These are phyloP conservation scores for Pseudocohnilembus persalinus DNA, from an alignment of 169 alveolate species.

Conservation along the genomic window DNA sequence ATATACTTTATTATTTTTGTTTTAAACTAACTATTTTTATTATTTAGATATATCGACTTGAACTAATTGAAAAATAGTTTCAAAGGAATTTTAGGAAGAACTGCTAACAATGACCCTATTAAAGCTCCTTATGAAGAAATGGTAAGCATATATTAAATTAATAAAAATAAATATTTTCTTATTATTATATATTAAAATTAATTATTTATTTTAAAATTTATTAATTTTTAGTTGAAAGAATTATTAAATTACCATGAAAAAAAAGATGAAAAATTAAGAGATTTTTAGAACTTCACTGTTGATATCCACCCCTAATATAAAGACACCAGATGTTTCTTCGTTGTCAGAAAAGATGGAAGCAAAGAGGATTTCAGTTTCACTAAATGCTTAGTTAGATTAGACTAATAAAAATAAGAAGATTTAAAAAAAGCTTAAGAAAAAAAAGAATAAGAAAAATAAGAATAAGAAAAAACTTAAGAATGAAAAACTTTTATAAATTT, in stretches of 20 bases:
- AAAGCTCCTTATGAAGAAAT: slow-evolving; percentile 73
- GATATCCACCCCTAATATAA: slow-evolving; percentile 73
- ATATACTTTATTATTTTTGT: too few relatives aligned
- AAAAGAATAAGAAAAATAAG: not conserved
- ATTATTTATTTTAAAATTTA: too few relatives aligned
- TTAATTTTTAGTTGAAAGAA: slow-evolving; percentile 44
- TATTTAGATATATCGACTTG: slow-evolving; percentile 45
- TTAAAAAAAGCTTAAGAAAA: too few relatives aligned
- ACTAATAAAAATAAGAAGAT: not conserved
- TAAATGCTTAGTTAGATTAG: slow-evolving; percentile 65
- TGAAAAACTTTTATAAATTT: too few relatives aligned
- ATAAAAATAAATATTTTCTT: not conserved
- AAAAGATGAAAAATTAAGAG: slow-evolving; percentile 60
- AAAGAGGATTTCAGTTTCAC: slow-evolving; percentile 72
- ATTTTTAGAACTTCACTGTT: slow-evolving; percentile 67
- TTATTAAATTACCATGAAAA: slow-evolving; percentile 71
- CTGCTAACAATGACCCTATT: slow-evolving; percentile 68
- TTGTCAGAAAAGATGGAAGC: slow-evolving; percentile 68
- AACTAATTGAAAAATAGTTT: slow-evolving; percentile 64
- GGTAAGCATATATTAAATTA: slow-evolving; percentile 14
- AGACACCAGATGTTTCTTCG: slow-evolving; percentile 81
- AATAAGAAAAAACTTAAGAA: not conserved
- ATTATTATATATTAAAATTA: too few relatives aligned
- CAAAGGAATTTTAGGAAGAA: slow-evolving; percentile 67
- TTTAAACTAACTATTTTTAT: too few relatives aligned